A percentile compares a stretch with the other conserved stretches of the same genome.
phyloP scores from a whole-genome alignment of 2,329 filamentous ascomycete species.

The Gnomoniopsis sp. region DNA sequence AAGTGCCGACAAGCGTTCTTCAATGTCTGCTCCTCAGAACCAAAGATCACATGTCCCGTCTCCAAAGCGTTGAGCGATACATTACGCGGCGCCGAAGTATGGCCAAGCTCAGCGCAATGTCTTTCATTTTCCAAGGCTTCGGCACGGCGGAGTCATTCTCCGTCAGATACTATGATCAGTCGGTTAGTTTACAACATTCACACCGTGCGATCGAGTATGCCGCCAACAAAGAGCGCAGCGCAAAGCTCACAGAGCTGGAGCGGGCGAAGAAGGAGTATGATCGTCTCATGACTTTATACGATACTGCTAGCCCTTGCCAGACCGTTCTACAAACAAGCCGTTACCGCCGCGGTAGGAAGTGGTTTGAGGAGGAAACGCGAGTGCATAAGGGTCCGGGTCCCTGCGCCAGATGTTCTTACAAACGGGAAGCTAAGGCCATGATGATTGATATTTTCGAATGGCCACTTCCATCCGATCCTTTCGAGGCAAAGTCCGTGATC shows the following conservation, averaged over 20 bases:
- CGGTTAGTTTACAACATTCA: conserved; percentile 34
- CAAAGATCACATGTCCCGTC: conserved; percentile 40
- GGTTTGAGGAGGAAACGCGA: neutral
- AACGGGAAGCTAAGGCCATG: conserved; percentile 32
- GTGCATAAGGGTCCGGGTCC: conserved; percentile 2
- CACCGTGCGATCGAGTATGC: conserved; percentile 33
- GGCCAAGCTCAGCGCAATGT: conserved; percentile 17
- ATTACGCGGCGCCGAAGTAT: conserved; percentile 30
- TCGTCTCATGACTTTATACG: conserved; percentile 22
- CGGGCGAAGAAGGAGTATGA: conserved; percentile 26
- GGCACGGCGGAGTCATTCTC: conserved; percentile 38
- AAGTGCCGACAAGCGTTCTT: conserved; percentile 37
- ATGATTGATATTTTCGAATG: conserved; percentile 51
- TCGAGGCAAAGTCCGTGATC: conserved; percentile 39
- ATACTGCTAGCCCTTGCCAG: conserved; percentile 8
- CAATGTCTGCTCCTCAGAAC: conserved; percentile 43
- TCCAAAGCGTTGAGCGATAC: conserved; percentile 46
- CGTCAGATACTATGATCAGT: conserved; percentile 46
- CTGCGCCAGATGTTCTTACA: conserved; percentile 36
- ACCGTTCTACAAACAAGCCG: neutral
- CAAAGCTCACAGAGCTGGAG: conserved; percentile 33
- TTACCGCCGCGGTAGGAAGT: no score
- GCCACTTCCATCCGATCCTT: conserved; percentile 41
- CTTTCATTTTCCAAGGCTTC: conserved; percentile 35
- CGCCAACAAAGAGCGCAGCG: conserved; percentile 27